Conservation (phyloP, 805 yeast genomes). For the Schwanniomyces occidentalis region DNA sequence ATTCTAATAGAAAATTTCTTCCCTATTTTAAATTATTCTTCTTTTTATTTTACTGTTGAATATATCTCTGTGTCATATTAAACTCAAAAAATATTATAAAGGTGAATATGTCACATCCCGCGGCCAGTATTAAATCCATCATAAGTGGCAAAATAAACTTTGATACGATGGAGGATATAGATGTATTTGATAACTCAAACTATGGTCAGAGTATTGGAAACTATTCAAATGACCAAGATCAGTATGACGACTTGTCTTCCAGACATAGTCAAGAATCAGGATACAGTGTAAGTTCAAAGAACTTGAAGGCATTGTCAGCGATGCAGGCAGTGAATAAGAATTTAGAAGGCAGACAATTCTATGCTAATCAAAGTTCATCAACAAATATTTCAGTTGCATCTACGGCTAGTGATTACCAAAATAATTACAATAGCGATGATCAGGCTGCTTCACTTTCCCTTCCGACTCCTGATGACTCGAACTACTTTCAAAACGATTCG, state of each 20-base stretch:
- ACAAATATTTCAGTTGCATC: constrained; percentile 28
- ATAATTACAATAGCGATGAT: constrained; percentile 1
- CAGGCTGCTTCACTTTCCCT: constrained; percentile 1
- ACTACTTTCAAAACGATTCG: constrained; percentile 17
- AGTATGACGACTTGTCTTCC: constrained; percentile 15
- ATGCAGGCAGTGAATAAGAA: too few relatives aligned
- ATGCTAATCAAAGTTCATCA: constrained; percentile 5
- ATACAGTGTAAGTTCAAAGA: constrained; percentile 19
- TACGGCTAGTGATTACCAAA: constrained; percentile 25
- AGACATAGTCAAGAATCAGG: constrained; percentile 16
- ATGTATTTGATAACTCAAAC: constrained; percentile 12
- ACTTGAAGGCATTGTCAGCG: constrained; percentile 13
- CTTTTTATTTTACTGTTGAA: too few relatives aligned
- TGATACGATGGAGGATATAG: constrained; percentile 25
- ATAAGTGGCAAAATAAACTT: constrained; percentile 34
- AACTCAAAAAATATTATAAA: not conserved
- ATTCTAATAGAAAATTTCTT: too few relatives aligned
- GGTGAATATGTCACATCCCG: constrained; percentile 43
- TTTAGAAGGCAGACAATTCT: too few relatives aligned
- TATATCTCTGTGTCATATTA: not conserved
- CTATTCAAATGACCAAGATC: constrained; percentile 4
- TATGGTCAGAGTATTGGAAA: constrained; percentile 1
- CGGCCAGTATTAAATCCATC: constrained; percentile 41
- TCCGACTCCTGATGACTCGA: constrained; percentile 5
- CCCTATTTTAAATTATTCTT: too few relatives aligned